Base-by-base conservation (phyloP, 148 eudicot genomes). In the Rhododendron vialii region DNA sequence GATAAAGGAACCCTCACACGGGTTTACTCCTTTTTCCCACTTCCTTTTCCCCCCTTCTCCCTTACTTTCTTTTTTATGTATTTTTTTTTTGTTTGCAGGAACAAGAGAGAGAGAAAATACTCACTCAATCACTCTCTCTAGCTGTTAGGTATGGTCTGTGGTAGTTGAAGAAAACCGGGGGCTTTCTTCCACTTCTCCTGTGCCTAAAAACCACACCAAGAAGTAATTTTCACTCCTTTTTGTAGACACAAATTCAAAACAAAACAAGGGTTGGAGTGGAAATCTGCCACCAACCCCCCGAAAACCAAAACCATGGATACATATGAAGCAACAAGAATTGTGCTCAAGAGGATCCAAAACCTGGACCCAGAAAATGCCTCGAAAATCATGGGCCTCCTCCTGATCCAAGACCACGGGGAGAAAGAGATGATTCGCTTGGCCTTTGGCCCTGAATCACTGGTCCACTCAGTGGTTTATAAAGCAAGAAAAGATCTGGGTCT, bases 381-480 rank as follows among this genome's bases (percentile, higher is more conserved):
- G 1, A 96, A 94, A 82, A 94, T 96, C 84, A 96, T 95, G 97
- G 99, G 99, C 10, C 76, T 93, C 11, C 89, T 96, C 47, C 88
- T 95, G 9, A 92, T 96, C 48, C 97, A 95, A 93, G 99, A 95
- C 85, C 95, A 95, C 86, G 97, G 99, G 3, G 99, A 96, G 88
- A 96, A 96, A 48, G 99, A 95, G 82, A 96, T 96, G 99, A 94
- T 95, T 82, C 88, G 99, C 26, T 86, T 96, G 81, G 99, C 99
- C 86, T 95, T 95, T 78, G 97, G 99, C 38, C 98, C 99, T 5
- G 98, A 96, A 84, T 86, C 92, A 55, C 84, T 93, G 0, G 80
- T 96, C 22, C 94, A 92, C 84, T 91, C 98, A 1, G 90, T 94
- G 50, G 93, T 96, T 9, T 77, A 90, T 61, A 92, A 93, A 75